phyloP scores from a whole-genome alignment of 805 yeast species.

The Blastobotrys chiropterorum region DNA sequence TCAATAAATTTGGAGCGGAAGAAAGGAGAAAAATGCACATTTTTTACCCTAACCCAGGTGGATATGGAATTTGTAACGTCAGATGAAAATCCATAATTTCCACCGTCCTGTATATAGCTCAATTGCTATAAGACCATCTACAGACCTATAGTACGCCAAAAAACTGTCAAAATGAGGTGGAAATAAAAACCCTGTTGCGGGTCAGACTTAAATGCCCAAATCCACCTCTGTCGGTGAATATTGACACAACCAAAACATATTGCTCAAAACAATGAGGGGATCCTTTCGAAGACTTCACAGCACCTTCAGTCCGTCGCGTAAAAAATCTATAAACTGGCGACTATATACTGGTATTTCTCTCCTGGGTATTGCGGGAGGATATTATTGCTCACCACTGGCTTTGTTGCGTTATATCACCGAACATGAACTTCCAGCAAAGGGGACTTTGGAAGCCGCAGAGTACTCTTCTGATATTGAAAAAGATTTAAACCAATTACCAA shows the following conservation, averaged over 20 bases:
- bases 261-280: conserved; percentile 4
- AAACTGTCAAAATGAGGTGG: background rate
- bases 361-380: conserved; percentile 3
- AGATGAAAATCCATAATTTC: conserved; percentile 40
- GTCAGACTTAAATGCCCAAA: conserved; percentile 7
- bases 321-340: background rate
- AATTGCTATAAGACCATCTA: conserved; percentile 41
- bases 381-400: background rate
- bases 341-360: background rate
- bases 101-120: conserved; percentile 42
- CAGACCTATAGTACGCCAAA: no score
- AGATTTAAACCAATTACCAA: conserved; percentile 43
- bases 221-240: no score
- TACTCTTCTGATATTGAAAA: conserved; percentile 34
- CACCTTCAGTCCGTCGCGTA: background rate
- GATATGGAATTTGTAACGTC: no score
- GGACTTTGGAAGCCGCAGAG: conserved; percentile 3
- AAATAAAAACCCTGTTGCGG: background rate
- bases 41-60: no score
- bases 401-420: background rate
- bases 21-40: background rate
- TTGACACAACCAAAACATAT: no score
- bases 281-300: conserved; percentile 10
- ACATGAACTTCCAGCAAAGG: conserved; percentile 3
- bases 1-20: background rate